phyloP scores from a whole-genome alignment of 169 alveolate genomes.

The Plasmodium gallinaceum region DNA sequence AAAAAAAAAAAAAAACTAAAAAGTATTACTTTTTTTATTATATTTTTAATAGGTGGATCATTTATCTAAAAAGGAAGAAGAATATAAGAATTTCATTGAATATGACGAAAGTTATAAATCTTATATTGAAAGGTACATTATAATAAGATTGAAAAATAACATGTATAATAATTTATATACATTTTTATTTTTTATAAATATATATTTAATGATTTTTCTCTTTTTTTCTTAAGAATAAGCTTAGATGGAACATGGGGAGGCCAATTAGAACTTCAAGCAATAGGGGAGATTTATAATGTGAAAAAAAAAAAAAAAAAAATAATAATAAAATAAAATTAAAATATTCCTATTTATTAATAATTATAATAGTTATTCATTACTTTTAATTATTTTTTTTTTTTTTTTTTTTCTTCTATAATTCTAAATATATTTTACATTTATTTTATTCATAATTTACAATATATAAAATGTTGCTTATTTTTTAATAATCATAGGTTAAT shows the following conservation, averaged over 20 bases:
- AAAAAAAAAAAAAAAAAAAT: constrained; percentile 9
- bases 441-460: neutral
- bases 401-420: neutral
- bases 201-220: neutral
- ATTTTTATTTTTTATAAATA: neutral
- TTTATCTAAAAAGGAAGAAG: constrained; percentile 31
- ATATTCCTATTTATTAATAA: neutral
- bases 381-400: neutral
- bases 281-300: constrained; percentile 51
- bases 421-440: neutral
- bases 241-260: constrained; percentile 72
- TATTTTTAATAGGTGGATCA: constrained; percentile 35
- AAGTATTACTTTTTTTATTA: no score
- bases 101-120: constrained; percentile 68
- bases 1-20: no score
- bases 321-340: constrained; percentile 1
- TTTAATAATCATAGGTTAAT: constrained; percentile 13
- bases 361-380: neutral
- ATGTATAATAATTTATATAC: neutral
- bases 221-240: constrained; percentile 34
- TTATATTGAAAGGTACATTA: constrained; percentile 46
- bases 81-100: constrained; percentile 46
- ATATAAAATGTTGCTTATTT: neutral
- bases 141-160: neutral
- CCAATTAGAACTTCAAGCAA: constrained; percentile 64